These are phyloP conservation scores for Wilcoxina mikolae DNA, from an alignment of 495 filamentous ascomycete genomes.

Conservation along the genomic window DNA sequence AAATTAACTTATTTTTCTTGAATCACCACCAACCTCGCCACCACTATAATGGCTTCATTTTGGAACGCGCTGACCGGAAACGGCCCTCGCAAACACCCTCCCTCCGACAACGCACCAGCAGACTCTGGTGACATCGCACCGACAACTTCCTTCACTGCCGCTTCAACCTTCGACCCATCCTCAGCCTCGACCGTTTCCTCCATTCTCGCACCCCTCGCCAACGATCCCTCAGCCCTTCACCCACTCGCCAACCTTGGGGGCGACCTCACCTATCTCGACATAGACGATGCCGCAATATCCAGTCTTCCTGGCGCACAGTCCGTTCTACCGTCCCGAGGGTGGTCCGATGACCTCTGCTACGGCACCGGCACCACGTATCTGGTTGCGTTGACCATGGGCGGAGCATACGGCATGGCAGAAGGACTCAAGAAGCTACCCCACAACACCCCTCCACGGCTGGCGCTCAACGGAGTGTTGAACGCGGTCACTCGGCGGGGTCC, in stretches of 20 bases:
- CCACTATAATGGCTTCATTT: constrained; percentile 16
- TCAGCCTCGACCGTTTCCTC: constrained; percentile 10
- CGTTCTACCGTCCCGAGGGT: constrained; percentile 82
- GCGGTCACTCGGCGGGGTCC: constrained; percentile 81
- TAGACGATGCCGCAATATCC: constrained; percentile 83
- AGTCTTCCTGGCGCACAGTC: constrained; percentile 75
- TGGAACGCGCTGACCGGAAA: constrained; percentile 20
- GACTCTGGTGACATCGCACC: constrained; percentile 23
- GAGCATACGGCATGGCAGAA: constrained; percentile 80
- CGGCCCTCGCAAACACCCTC: neutral
- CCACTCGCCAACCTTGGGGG: constrained; percentile 89
- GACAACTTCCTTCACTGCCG: constrained; percentile 16
- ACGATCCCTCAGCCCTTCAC: constrained; percentile 76
- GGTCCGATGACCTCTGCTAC: constrained; percentile 96
- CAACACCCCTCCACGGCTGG: constrained; percentile 70
- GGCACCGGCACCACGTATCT: constrained; percentile 91
- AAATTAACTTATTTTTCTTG: too few relatives aligned
- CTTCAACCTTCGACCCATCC: constrained; percentile 11
- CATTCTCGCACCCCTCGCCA: constrained; percentile 34
- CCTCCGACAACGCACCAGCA: constrained; percentile 9
- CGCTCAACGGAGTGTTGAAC: constrained; percentile 85
- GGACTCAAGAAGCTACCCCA: constrained; percentile 58
- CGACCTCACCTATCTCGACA: constrained; percentile 77
- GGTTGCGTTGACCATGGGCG: constrained; percentile 64
- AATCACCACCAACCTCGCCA: too few relatives aligned